These are phyloP conservation scores for Metschnikowia cerradonensis DNA, from an alignment of 805 yeast species.

Conservation along the genomic window DNA sequence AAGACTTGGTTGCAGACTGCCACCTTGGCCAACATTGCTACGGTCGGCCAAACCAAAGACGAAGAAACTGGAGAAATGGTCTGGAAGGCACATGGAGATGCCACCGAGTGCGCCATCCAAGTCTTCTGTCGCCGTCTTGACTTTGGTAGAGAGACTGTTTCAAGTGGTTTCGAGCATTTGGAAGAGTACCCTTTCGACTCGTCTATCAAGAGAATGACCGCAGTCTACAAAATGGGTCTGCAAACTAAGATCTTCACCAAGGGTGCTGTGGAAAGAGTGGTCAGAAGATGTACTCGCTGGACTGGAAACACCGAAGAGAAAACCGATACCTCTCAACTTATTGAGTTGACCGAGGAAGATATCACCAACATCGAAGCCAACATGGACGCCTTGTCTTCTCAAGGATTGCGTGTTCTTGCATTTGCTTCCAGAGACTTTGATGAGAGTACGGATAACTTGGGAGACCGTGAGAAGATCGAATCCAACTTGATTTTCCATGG, in stretches of 20 bases:
- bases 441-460: conserved; percentile 9
- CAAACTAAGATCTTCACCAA: conserved; percentile 15
- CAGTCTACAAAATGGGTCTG: conserved; percentile 14
- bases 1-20: conserved; percentile 59
- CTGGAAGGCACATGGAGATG: conserved; percentile 22
- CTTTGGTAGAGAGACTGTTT: conserved; percentile 25
- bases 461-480: conserved; percentile 18
- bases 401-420: conserved; percentile 21
- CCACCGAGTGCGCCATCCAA: conserved; percentile 20
- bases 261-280: conserved; percentile 20
- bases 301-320: conserved; percentile 17
- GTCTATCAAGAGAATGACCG: conserved; percentile 19
- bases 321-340: conserved; percentile 14
- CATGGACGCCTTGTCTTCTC: conserved; percentile 19
- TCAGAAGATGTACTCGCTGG: conserved; percentile 18
- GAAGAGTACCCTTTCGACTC: conserved; percentile 19
- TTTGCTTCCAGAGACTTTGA: conserved; percentile 17
- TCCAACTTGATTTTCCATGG: conserved; percentile 18
- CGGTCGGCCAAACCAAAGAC: conserved; percentile 46
- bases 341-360: conserved; percentile 16
- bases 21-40: conserved; percentile 76
- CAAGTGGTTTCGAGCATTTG: conserved; percentile 10
- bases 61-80: conserved; percentile 34
- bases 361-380: conserved; percentile 14
- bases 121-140: conserved; percentile 19